A percentile compares a stretch with the other conserved stretches of the same genome.
Evolutionary conservation across 2,329 filamentous ascomycete species (phyloP).

Genomic region (Fusarium robinianum): DNA sequence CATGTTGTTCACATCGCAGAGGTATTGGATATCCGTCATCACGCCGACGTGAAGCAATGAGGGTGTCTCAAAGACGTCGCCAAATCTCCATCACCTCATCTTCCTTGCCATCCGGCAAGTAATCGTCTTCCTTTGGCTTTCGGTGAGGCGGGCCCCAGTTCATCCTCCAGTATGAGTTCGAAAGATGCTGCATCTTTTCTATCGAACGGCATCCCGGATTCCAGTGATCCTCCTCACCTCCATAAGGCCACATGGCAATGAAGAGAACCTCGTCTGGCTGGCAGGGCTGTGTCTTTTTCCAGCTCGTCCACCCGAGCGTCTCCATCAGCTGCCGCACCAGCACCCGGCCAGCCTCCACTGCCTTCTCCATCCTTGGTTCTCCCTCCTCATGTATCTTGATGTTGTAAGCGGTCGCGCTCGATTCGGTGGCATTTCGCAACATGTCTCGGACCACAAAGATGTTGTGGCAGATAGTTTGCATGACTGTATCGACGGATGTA

Average conservation of each 20-base stretch:
- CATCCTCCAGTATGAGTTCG: constrained; percentile 33
- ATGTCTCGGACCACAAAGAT: constrained; percentile 34
- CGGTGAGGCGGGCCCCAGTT: constrained; percentile 1
- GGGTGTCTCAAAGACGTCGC: no score
- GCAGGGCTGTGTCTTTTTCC: constrained; percentile 62
- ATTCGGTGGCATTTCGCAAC: constrained; percentile 25
- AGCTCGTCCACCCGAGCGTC: constrained; percentile 62
- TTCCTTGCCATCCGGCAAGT: no score
- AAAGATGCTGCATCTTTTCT: constrained; percentile 26
- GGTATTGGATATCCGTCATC: no score
- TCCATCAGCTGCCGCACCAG: constrained; percentile 44
- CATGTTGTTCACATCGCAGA: no score
- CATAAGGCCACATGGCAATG: constrained; percentile 68
- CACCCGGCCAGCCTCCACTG: constrained; percentile 21
- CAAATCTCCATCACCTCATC: neutral
- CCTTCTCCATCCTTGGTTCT: constrained; percentile 15
- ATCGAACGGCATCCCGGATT: constrained; percentile 40
- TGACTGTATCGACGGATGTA: constrained; percentile 47
- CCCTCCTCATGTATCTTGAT: constrained; percentile 5
- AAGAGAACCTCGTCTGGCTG: constrained; percentile 59
- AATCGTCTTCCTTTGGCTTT: no score
- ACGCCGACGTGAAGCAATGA: no score
- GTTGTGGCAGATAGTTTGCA: constrained; percentile 44
- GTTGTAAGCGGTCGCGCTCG: constrained; percentile 5
- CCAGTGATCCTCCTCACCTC: constrained; percentile 57